Evolutionary conservation across 495 filamentous ascomycete species (phyloP).

Genomic region (Penicillium daleae): DNA sequence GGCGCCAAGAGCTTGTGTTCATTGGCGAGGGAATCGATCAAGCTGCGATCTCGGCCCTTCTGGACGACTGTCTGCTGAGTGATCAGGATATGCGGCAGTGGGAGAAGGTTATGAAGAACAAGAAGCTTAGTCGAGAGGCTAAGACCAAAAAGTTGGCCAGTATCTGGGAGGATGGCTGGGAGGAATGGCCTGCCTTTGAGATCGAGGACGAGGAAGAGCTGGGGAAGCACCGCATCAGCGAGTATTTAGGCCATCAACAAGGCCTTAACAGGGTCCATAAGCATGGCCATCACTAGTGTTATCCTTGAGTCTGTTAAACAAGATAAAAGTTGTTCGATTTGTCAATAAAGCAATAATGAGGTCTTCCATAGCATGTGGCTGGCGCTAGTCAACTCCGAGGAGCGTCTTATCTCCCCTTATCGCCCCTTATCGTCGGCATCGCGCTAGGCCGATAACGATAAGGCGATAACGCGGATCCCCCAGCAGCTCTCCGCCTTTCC

Average conservation of each 20-base stretch:
- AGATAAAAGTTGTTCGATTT: neutral
- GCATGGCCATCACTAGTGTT: conserved; percentile 21
- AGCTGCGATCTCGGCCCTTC: conserved; percentile 38
- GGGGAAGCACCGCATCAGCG: conserved; percentile 35
- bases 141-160: conserved; percentile 43
- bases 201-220: conserved; percentile 42
- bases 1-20: conserved; percentile 63
- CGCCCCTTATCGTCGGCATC: neutral
- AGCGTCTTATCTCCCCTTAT: neutral
- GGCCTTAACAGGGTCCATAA: conserved; percentile 45
- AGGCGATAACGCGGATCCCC: conserved; percentile 13
- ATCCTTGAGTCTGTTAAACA: neutral
- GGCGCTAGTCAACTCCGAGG: neutral
- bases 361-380: too few relatives aligned
- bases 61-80: conserved; percentile 56
- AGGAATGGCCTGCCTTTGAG: conserved; percentile 53
- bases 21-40: conserved; percentile 58
- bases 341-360: too few relatives aligned
- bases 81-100: conserved; percentile 54
- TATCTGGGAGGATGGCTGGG: conserved; percentile 60
- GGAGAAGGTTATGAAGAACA: conserved; percentile 53
- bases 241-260: conserved; percentile 43
- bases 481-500: conserved; percentile 16
- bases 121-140: conserved; percentile 31
- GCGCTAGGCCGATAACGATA: conserved; percentile 15